A percentile compares a stretch with the other conserved stretches of the same genome.
These are phyloP conservation scores for Colletotrichum cordylinicola DNA, from an alignment of 2,329 filamentous ascomycete species.

Conservation along the genomic window DNA sequence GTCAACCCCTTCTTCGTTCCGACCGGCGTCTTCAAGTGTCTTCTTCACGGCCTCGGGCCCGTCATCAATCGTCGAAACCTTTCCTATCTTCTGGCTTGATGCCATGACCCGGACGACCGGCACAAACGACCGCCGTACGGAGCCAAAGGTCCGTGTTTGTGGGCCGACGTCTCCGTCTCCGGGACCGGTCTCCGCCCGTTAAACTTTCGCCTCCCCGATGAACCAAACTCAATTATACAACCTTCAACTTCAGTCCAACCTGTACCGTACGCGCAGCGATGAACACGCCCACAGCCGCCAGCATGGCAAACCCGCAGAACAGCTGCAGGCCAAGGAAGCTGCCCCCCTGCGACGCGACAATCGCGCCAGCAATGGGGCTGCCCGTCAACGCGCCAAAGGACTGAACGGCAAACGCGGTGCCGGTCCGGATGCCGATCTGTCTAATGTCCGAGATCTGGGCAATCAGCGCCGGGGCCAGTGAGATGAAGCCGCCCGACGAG, in stretches of 20 bases:
- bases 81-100: background rate
- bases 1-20: background rate
- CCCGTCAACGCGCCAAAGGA: conserved; percentile 71
- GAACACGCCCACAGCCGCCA: conserved; percentile 33
- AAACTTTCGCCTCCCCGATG: background rate
- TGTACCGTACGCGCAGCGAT: conserved; percentile 37
- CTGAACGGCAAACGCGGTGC: conserved; percentile 66
- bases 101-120: background rate
- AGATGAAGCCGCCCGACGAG: conserved; percentile 69
- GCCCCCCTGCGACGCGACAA: conserved; percentile 58
- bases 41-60: background rate
- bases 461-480: conserved; percentile 66
- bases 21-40: background rate
- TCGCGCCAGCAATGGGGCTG: conserved; percentile 70
- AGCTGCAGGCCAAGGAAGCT: conserved; percentile 66
- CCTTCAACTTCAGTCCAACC: conserved; percentile 39
- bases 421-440: conserved; percentile 72
- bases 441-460: conserved; percentile 74
- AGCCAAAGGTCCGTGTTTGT: background rate
- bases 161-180: background rate
- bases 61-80: background rate
- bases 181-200: background rate
- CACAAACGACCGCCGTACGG: background rate
- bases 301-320: conserved; percentile 64
- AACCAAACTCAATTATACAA: conserved; percentile 21